A percentile compares a stretch with the other conserved stretches of the same genome.
phyloP scores from a whole-genome alignment of 345 rosid genomes.

The Dipteronia dyeriana region DNA sequence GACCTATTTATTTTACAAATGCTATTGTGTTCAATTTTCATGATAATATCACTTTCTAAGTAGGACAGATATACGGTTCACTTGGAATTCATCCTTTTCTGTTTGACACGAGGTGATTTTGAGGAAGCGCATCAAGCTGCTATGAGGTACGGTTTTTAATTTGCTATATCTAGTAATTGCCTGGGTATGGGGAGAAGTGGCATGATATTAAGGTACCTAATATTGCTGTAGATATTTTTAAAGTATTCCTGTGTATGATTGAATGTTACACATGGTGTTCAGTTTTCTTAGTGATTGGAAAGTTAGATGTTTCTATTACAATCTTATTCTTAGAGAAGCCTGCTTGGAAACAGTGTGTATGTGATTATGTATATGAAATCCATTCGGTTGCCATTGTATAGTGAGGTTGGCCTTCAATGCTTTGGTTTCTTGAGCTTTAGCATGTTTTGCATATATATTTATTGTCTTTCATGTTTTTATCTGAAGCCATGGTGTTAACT shows the following conservation, averaged over 20 bases:
- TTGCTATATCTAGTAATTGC: not conserved
- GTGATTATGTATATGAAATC: too few relatives aligned
- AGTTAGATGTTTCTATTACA: not conserved
- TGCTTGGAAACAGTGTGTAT: too few relatives aligned
- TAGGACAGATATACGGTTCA: conserved; percentile 65
- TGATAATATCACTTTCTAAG: conserved; percentile 18
- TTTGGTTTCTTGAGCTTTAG: not conserved
- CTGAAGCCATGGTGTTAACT: not conserved
- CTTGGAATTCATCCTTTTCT: conserved; percentile 65
- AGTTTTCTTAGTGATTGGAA: not conserved
- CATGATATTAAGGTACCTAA: not conserved
- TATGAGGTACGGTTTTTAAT: conserved; percentile 41
- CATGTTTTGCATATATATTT: not conserved
- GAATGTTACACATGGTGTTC: not conserved
- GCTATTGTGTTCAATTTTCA: not conserved
- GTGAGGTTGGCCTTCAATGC: too few relatives aligned
- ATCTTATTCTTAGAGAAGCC: not conserved
- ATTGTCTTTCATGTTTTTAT: not conserved
- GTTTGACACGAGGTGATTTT: conserved; percentile 45
- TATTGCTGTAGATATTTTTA: not conserved
- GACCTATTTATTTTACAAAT: not conserved
- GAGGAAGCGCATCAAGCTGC: conserved; percentile 57
- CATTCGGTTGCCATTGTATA: too few relatives aligned
- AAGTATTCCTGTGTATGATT: not conserved
- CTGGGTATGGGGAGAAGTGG: conserved; percentile 7